phyloP scores from a whole-genome alignment of 371 early-diverging fungal genomes.

The Apophysomyces variabilis region DNA sequence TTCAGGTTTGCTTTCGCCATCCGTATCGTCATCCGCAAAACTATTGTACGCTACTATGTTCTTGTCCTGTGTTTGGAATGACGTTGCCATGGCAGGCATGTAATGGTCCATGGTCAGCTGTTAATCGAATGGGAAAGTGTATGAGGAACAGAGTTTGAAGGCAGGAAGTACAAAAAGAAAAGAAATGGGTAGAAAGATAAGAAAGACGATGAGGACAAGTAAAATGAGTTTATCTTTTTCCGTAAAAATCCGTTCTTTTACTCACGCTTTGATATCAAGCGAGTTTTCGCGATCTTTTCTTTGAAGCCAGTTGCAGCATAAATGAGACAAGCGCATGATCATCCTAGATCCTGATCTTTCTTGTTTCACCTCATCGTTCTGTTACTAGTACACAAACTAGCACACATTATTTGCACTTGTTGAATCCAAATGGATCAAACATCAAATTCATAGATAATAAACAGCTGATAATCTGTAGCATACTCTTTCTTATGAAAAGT shows the following conservation, averaged over 20 bases:
- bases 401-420: too few relatives aligned
- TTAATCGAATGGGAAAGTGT: neutral
- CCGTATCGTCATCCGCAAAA: conserved; percentile 20
- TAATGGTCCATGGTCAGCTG: conserved; percentile 7
- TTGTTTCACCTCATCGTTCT: too few relatives aligned
- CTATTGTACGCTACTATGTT: conserved; percentile 6
- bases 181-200: neutral
- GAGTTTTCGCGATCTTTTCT: neutral
- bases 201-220: neutral
- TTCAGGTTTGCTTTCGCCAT: conserved; percentile 24
- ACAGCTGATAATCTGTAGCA: too few relatives aligned
- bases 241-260: conserved; percentile 2
- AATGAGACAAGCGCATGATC: neutral
- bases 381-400: too few relatives aligned
- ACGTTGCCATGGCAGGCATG: conserved; percentile 3
- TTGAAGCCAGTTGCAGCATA: neutral
- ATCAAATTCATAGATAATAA: too few relatives aligned
- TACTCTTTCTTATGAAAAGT: too few relatives aligned
- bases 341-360: too few relatives aligned
- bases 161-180: conserved; percentile 13
- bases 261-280: conserved; percentile 13
- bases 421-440: too few relatives aligned
- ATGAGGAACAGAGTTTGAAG: neutral
- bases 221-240: conserved; percentile 3
- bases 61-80: neutral